Evolutionary conservation across 148 eudicot genomes (phyloP), one percentile per base, ranked within the genome.

Genomic region (Persicaria maculosa): DNA sequence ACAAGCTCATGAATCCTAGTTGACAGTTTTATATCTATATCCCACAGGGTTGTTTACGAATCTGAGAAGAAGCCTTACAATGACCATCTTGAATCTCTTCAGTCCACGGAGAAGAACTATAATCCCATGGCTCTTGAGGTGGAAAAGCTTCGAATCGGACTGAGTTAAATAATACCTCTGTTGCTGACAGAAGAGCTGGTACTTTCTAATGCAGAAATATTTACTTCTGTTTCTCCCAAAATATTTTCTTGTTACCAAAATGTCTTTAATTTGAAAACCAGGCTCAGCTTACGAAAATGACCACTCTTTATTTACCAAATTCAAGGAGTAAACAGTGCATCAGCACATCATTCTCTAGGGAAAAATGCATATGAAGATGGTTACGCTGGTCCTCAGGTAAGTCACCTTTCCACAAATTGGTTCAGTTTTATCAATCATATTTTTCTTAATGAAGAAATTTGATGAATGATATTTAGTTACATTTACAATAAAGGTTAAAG

Each of bases 61-160:
- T 92, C 85, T 80, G 99, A 92, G 86, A 89, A 86, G 89, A 96
- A 92, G 79, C 79, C 90, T 59, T 96, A 89, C 77, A 84, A 64
- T 48, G 99, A 96, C 69, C 99, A 96, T 80, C 88, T 92, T 61
- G 99, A 90, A 81, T 89, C 97, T 71, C 97, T 96, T 75, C 92
- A 96, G 83, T 91, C 81, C 85, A 96, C 92, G 99, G 99, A 92
- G 72, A 90, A 88, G 88, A 92, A 92, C 79, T 96, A 96, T 77
- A 80, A 84, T 77, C 83, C 86, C 77, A 96, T 96, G 99, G 87
- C 93, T 7, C 88, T 80, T 65, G 99, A 96, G 86, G 97, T 96
- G 80, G 91, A 92, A 74, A 96, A 93, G 82, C 95, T 96, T 12
- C 95, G 25, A 22, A 22, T 22, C 25, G 86, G n/a, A 85, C 91